Conservation (phyloP, 352 stramenopile genomes). For the Blastocystis sp. region DNA sequence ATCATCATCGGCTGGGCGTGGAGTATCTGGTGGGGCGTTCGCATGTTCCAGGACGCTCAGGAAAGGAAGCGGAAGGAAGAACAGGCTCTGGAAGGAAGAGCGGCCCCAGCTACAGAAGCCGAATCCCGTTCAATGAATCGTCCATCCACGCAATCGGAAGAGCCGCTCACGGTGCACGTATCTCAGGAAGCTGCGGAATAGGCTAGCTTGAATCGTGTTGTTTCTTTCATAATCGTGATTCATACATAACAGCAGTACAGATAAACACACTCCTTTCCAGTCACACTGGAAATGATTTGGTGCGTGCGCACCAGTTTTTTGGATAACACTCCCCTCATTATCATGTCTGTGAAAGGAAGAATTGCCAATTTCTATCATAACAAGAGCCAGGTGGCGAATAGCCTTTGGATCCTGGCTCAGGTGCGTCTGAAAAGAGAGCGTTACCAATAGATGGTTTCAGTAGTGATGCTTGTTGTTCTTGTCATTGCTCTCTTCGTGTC, state of each 20-base stretch:
- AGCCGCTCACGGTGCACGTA: neutral
- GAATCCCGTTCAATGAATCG: neutral
- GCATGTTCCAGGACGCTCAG: conserved; percentile 24
- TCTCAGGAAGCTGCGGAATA: neutral
- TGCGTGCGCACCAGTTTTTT: neutral
- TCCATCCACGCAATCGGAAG: neutral
- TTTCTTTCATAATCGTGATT: neutral
- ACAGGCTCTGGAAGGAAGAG: neutral
- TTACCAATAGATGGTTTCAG: conserved; percentile 20
- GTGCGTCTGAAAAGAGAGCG: neutral
- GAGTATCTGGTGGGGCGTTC: conserved; percentile 49
- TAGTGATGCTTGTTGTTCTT: neutral
- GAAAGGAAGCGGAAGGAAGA: neutral
- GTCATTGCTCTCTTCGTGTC: neutral
- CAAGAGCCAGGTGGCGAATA: neutral
- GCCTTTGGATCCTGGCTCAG: conserved; percentile 17
- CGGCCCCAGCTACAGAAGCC: neutral
- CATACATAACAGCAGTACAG: neutral
- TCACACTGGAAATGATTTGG: neutral
- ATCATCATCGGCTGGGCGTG: conserved; percentile 51
- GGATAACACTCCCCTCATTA: neutral
- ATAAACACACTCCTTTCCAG: neutral
- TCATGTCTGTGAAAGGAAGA: conserved; percentile 45
- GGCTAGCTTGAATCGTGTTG: neutral
- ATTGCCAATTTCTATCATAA: conserved; percentile 30